phyloP scores from a whole-genome alignment of 345 rosid genomes.

The Lepidium didymum region DNA sequence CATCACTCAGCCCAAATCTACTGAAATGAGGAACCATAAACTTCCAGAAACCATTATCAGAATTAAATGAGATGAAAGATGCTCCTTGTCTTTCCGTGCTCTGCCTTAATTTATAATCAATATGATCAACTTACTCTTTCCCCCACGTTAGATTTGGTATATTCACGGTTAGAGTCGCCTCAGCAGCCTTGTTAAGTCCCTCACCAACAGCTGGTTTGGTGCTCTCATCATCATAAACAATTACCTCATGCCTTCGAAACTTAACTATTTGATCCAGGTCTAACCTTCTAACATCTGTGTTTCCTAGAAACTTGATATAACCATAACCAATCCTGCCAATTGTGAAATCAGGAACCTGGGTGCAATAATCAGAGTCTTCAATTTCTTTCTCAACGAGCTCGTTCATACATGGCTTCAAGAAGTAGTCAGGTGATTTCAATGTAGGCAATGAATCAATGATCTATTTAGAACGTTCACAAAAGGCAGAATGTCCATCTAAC shows the following conservation, averaged over 20 bases:
- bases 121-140: constrained; percentile 22
- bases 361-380: constrained; percentile 59
- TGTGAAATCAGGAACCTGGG: constrained; percentile 59
- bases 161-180: constrained; percentile 56
- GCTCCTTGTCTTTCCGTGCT: constrained; percentile 72
- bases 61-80: constrained; percentile 57
- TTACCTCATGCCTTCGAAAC: constrained; percentile 58
- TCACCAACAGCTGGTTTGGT: constrained; percentile 67
- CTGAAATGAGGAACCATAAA: constrained; percentile 83
- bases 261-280: constrained; percentile 62
- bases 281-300: constrained; percentile 72
- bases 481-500: neutral
- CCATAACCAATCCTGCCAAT: constrained; percentile 84
- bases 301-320: constrained; percentile 56
- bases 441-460: constrained; percentile 44
- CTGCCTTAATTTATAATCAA: constrained; percentile 42
- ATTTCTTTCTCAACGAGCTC: constrained; percentile 50
- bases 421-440: constrained; percentile 50
- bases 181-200: constrained; percentile 90
- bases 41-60: constrained; percentile 59
- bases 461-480: constrained; percentile 21
- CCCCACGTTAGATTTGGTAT: constrained; percentile 16
- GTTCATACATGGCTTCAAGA: constrained; percentile 50
- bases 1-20: constrained; percentile 90
- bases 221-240: constrained; percentile 75